Percentiles rank a stretch among this genome's conserved stretches.
phyloP scores from a whole-genome alignment of 2,329 filamentous ascomycete genomes.

The Trichophyton verrucosum region DNA sequence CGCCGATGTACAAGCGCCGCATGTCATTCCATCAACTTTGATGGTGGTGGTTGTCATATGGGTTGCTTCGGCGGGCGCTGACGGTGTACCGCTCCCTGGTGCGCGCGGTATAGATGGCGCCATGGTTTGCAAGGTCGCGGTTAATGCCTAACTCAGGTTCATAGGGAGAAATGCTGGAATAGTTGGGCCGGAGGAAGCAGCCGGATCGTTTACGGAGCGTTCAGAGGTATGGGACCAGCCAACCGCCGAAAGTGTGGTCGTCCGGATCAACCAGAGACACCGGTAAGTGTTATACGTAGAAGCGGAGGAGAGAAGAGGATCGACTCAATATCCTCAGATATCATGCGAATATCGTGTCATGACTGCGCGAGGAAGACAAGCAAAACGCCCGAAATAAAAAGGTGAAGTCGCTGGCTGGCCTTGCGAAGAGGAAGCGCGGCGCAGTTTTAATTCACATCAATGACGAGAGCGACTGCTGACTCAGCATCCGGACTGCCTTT shows the following conservation, averaged over 20 bases:
- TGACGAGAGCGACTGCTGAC: background rate
- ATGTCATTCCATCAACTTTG: constrained; percentile 75
- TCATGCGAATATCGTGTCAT: background rate
- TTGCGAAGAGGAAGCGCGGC: background rate
- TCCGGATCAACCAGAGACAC: background rate
- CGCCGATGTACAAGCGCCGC: constrained; percentile 89
- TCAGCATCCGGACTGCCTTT: background rate
- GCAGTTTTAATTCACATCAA: background rate
- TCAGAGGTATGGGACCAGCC: background rate
- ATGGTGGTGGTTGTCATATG: constrained; percentile 84
- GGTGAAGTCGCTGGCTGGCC: background rate
- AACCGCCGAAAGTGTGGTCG: background rate
- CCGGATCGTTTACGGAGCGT: background rate
- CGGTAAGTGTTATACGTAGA: background rate
- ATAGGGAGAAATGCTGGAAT: background rate
- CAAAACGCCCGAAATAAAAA: background rate
- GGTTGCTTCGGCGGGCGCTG: background rate
- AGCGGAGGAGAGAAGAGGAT: background rate
- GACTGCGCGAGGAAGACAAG: background rate
- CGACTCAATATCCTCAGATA: background rate
- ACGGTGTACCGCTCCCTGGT: background rate
- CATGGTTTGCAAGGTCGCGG: background rate
- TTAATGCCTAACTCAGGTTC: background rate
- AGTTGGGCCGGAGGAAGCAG: background rate
- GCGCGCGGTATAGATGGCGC: background rate